phyloP scores from a whole-genome alignment of 768 basidiomycete species.

The Crepidotus variabilis region DNA sequence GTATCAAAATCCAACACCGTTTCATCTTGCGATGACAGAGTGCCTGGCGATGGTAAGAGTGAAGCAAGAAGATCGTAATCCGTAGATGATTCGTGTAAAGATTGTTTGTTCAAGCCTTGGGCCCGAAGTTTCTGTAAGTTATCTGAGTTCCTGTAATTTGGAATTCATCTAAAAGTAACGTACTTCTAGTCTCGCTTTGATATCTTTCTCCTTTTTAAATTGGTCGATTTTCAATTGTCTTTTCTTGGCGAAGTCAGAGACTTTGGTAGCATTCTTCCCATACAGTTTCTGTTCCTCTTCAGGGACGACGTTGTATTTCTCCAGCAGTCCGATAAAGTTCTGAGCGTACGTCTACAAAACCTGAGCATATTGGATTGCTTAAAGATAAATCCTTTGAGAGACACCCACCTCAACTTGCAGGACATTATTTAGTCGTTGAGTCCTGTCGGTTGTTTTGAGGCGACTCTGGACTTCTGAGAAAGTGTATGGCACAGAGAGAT shows the following conservation, averaged over 20 bases:
- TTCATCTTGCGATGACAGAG: slow-evolving; percentile 23
- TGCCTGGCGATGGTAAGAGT: slow-evolving; percentile 43
- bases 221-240: slow-evolving; percentile 91
- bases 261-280: slow-evolving; percentile 39
- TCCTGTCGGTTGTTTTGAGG: slow-evolving; percentile 48
- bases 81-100: slow-evolving; percentile 29
- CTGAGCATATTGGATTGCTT: slow-evolving; percentile 14
- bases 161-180: slow-evolving; percentile 8
- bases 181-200: slow-evolving; percentile 70
- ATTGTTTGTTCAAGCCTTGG: slow-evolving; percentile 40
- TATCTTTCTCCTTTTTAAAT: slow-evolving; percentile 81
- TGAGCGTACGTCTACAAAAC: slow-evolving; percentile 42
- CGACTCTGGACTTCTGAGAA: slow-evolving; percentile 63
- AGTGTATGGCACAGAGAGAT: slow-evolving; percentile 70
- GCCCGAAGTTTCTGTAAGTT: slow-evolving; percentile 47
- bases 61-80: slow-evolving; percentile 65
- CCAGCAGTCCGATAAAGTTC: slow-evolving; percentile 46
- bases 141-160: slow-evolving; percentile 1
- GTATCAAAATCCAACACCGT: slow-evolving; percentile 54
- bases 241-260: slow-evolving; percentile 63
- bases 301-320: slow-evolving; percentile 65
- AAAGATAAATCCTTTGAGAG: background rate
- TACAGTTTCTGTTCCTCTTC: slow-evolving; percentile 57
- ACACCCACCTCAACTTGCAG: slow-evolving; percentile 52
- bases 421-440: slow-evolving; percentile 56